phyloP scores from a whole-genome alignment of 2,329 filamentous ascomycete species.

The Fusarium sp. region DNA sequence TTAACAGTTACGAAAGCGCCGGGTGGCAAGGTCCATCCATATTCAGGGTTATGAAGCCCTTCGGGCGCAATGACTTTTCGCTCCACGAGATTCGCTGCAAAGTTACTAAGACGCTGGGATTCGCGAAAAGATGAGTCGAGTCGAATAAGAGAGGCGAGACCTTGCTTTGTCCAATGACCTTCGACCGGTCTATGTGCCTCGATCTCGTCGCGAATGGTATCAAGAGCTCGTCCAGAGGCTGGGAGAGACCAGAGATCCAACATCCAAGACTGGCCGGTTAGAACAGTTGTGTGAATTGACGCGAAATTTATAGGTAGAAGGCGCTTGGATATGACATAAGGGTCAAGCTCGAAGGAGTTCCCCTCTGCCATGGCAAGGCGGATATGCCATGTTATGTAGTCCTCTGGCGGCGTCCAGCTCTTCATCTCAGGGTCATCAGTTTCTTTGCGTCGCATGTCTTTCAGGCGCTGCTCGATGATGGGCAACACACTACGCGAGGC shows the following conservation, averaged over 20 bases:
- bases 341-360: slow-evolving; percentile 57
- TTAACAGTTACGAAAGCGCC: slow-evolving; percentile 60
- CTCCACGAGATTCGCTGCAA: slow-evolving; percentile 60
- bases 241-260: slow-evolving; percentile 60
- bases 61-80: slow-evolving; percentile 60
- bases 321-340: slow-evolving; percentile 62
- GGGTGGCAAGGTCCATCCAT: slow-evolving; percentile 54
- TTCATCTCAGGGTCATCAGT: slow-evolving; percentile 56
- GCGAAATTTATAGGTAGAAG: slow-evolving; percentile 69
- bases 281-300: slow-evolving; percentile 68
- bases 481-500: slow-evolving; percentile 59
- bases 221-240: slow-evolving; percentile 52
- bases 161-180: slow-evolving; percentile 61
- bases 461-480: slow-evolving; percentile 62
- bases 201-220: slow-evolving; percentile 59
- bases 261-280: slow-evolving; percentile 62
- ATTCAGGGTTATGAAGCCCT: slow-evolving; percentile 56
- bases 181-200: slow-evolving; percentile 40
- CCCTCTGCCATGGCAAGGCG: slow-evolving; percentile 62
- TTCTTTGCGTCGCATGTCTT: slow-evolving; percentile 58
- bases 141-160: slow-evolving; percentile 57
- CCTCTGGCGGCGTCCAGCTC: slow-evolving; percentile 61
- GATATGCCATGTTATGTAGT: slow-evolving; percentile 70
- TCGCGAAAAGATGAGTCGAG: slow-evolving; percentile 67
- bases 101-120: slow-evolving; percentile 62